Evolutionary conservation across 164 flowering plant genomes (phyloP), one percentile per base, ranked within the genome.

Genomic region (Amborella trichopoda): DNA sequence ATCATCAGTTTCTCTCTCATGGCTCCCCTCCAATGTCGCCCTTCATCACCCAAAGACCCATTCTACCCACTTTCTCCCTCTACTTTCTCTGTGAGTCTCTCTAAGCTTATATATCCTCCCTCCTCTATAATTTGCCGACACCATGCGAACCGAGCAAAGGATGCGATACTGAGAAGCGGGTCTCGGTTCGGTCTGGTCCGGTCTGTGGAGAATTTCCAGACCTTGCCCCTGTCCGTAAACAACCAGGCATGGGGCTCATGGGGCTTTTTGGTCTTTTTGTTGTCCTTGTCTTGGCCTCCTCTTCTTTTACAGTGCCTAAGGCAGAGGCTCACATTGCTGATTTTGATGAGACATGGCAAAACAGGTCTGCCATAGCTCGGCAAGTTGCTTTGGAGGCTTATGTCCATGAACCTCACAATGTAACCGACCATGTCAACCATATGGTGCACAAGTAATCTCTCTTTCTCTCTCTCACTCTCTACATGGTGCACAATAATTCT

Each of bases 1-100:
- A 24, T 6, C 14, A 11, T 23, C 54, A 44, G 46, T 50, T 50
- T 26, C 3, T 10, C 18, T 23, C 40, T 18, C 32, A 11, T 30
- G 56, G 56, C 46, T 44, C 32, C 10, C 45, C 56, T 23, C 18
- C 34, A 23, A 43, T 42, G 24, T 18, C 56, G 56, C 49, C 41
- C 13, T 13, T 13, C 34, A n/a, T n/a, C n/a, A n/a, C n/a, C n/a
- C n/a, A n/a, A n/a, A n/a, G n/a, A n/a, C n/a, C n/a, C n/a, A n/a
- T n/a, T n/a, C n/a, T n/a, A n/a, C n/a, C n/a, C n/a, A n/a, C n/a
- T n/a, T n/a, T n/a, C n/a, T n/a, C n/a, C n/a, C n/a, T n/a, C n/a
- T n/a, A n/a, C n/a, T n/a, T n/a, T n/a, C n/a, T n/a, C n/a, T n/a
- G n/a, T n/a, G n/a, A n/a, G n/a, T n/a, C n/a, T n/a, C n/a, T n/a